These are phyloP conservation scores for Microbotryum scabiosae DNA, from an alignment of 1,284 basidiomycete genomes.

Conservation along the genomic window DNA sequence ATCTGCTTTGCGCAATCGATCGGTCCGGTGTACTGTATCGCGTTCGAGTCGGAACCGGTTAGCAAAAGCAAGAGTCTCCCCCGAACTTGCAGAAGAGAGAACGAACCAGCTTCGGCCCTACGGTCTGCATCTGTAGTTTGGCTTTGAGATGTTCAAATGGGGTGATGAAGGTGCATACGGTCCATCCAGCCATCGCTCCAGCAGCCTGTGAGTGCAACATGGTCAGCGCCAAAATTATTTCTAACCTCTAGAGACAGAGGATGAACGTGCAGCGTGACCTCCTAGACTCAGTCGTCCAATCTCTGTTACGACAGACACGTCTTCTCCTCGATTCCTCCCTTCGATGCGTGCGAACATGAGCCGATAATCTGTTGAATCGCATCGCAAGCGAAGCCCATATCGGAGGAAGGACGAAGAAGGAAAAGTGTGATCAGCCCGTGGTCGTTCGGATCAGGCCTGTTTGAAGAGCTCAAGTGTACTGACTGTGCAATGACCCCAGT, in stretches of 20 bases:
- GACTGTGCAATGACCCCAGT: slow-evolving; percentile 54
- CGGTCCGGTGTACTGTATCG: slow-evolving; percentile 27
- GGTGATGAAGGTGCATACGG: slow-evolving; percentile 60
- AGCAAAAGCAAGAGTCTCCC: background rate
- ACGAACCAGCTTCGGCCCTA: slow-evolving; percentile 39
- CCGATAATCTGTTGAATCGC: slow-evolving; percentile 52
- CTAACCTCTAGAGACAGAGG: background rate
- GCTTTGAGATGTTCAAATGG: slow-evolving; percentile 69
- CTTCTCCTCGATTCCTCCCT: slow-evolving; percentile 39
- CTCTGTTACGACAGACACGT: slow-evolving; percentile 1
- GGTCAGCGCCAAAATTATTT: background rate
- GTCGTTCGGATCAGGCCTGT: background rate
- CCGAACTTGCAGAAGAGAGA: slow-evolving; percentile 20
- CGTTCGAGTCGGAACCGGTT: background rate
- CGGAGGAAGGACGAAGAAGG: no score
- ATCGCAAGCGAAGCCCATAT: background rate
- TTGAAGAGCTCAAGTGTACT: slow-evolving; percentile 16
- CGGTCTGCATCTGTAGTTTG: slow-evolving; percentile 66
- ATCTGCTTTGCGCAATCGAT: slow-evolving; percentile 40
- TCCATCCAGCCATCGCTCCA: slow-evolving; percentile 64
- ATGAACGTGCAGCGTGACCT: slow-evolving; percentile 27
- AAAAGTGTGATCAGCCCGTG: background rate
- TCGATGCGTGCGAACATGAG: slow-evolving; percentile 51
- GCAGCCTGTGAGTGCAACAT: slow-evolving; percentile 43
- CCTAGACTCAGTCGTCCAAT: slow-evolving; percentile 13